These are phyloP conservation scores for Teunomyces lycoperdinae DNA, from an alignment of 805 yeast species.

Conservation along the genomic window DNA sequence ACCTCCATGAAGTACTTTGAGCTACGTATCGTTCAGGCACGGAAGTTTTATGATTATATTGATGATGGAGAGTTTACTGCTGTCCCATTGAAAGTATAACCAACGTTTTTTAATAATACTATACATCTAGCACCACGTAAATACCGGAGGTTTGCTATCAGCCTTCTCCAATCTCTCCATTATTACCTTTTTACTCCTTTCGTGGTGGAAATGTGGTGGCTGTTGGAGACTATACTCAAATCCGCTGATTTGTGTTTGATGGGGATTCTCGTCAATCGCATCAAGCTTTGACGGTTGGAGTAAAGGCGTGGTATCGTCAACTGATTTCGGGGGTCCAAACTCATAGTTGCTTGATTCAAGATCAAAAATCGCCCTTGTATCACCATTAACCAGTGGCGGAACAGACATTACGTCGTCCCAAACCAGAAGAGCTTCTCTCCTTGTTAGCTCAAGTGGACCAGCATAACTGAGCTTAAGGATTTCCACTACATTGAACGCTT, in stretches of 20 bases:
- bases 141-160: constrained; percentile 56
- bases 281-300: neutral
- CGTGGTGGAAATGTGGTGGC: neutral
- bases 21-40: constrained; percentile 61
- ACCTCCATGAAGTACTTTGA: constrained; percentile 70
- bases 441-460: constrained; percentile 66
- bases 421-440: constrained; percentile 54
- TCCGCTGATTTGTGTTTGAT: constrained; percentile 5
- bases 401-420: constrained; percentile 62
- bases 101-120: neutral
- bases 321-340: neutral
- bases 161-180: constrained; percentile 60
- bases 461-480: constrained; percentile 53
- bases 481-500: constrained; percentile 73
- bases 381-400: constrained; percentile 34
- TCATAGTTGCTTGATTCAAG: constrained; percentile 31
- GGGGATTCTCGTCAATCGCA: constrained; percentile 1
- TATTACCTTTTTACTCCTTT: constrained; percentile 41
- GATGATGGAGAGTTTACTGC: constrained; percentile 21
- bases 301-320: constrained; percentile 5
- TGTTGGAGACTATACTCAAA: constrained; percentile 9
- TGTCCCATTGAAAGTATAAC: neutral
- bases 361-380: constrained; percentile 36
- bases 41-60: constrained; percentile 33
- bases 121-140: constrained; percentile 56